Base-by-base conservation (phyloP, 2,329 filamentous ascomycete species). In the Microcyclosporella mali region DNA sequence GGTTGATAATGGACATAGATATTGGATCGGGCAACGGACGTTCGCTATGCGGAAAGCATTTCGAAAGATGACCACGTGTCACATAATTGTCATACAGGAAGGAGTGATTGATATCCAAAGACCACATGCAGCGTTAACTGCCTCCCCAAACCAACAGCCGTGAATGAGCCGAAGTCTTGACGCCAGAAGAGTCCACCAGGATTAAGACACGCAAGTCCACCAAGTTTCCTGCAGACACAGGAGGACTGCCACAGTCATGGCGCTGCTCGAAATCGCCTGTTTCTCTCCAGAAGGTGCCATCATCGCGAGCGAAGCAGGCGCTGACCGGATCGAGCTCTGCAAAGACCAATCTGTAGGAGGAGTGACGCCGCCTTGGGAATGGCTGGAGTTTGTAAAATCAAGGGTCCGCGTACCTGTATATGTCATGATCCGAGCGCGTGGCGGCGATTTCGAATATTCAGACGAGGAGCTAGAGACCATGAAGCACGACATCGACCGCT, bases 391-490 rank as follows among this genome's bases (percentile, higher is more conserved):
- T 14, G 51, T 59, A 39, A 63, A 50, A 54, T 51, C 47, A 16
- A 54, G 53, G 39, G 40, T 61, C 16, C 27, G 36, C 4, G 65
- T 69, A 33, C 72, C 74, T 0, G 60, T 78, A 14, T 68, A 72
- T 47, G 62, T 74, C 25, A 77, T 79, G 74, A 71, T 78, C 43
- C 67, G 75, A 1, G 72, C 74, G 0, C 67, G 71, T 7, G 63
- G 64, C 1, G 66, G 69, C 0, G 43, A 67, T 43, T 78, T 77
- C 49, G 46, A 51, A 6, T 77, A 77, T 45, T 57, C 59, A 0
- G 37, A 58, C 0, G 21, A 43, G 0, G 72, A 77, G 17, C 68
- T 71, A 18, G 50, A 59, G 2, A 17, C 43, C 4, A 77, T 78
- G 73, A 64, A 66, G 29, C 32, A 41, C 0, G 61, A 64, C 0